A percentile compares a stretch with the other conserved stretches of the same genome.
Conservation (phyloP, 148 eudicot species). For the Chenopodium suecicum region DNA sequence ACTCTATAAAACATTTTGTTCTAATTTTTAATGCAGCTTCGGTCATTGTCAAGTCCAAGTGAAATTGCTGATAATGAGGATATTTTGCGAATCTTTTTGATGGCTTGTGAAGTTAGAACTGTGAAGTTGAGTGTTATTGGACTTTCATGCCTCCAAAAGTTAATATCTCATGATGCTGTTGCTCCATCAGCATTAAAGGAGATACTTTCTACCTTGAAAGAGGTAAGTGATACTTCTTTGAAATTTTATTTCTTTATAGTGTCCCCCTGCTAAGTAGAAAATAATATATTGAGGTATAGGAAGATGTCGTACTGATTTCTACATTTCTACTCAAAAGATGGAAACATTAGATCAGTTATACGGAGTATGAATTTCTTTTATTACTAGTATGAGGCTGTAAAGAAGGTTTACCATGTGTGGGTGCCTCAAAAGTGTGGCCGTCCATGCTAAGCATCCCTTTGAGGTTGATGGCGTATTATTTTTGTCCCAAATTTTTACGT, state of each 20-base stretch:
- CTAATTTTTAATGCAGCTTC: constrained; percentile 58
- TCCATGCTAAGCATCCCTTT: background rate
- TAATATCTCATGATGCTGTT: constrained; percentile 89
- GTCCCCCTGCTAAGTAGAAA: constrained; percentile 4
- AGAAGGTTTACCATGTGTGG: constrained; percentile 1
- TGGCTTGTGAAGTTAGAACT: constrained; percentile 92
- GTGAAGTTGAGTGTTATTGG: constrained; percentile 93
- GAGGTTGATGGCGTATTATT: background rate
- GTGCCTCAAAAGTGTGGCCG: background rate
- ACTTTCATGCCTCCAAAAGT: constrained; percentile 94
- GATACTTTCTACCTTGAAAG: constrained; percentile 79
- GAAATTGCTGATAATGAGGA: constrained; percentile 94
- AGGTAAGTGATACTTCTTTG: constrained; percentile 41
- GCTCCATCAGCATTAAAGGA: constrained; percentile 87
- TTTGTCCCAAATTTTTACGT: background rate
- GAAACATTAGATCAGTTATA: background rate
- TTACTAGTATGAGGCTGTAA: background rate
- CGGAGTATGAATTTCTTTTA: too few relatives aligned
- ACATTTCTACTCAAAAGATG: background rate
- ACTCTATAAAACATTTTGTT: background rate
- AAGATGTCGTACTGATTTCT: background rate
- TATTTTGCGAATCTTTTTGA: constrained; percentile 84
- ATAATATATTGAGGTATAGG: background rate
- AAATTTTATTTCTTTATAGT: constrained; percentile 1
- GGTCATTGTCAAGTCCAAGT: constrained; percentile 80